Evolutionary conservation across 2,329 filamentous ascomycete genomes (phyloP).

Genomic region (Xylariaceae sp.): DNA sequence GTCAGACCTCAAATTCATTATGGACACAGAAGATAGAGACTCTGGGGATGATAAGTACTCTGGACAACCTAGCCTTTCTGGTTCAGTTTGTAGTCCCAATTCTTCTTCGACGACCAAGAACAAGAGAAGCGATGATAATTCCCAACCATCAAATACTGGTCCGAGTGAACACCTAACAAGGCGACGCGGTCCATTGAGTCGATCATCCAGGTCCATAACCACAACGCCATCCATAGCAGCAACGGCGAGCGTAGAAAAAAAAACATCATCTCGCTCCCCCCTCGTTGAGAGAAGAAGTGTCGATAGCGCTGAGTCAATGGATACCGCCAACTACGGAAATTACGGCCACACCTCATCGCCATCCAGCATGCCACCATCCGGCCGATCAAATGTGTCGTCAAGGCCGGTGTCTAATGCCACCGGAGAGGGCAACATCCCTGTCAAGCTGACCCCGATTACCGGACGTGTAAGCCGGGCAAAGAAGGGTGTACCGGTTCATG

Average conservation of each 20-base stretch:
- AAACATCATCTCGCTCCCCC: slow-evolving; percentile 37
- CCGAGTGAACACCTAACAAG: slow-evolving; percentile 45
- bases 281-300: slow-evolving; percentile 50
- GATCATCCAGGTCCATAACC: slow-evolving; percentile 41
- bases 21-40: slow-evolving; percentile 58
- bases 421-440: slow-evolving; percentile 46
- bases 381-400: slow-evolving; percentile 43
- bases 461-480: slow-evolving; percentile 63
- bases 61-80: slow-evolving; percentile 48
- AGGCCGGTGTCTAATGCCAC: slow-evolving; percentile 50
- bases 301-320: slow-evolving; percentile 58
- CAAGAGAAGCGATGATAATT: slow-evolving; percentile 50
- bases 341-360: slow-evolving; percentile 48
- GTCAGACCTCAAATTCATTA: slow-evolving; percentile 63
- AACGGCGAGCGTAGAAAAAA: slow-evolving; percentile 18
- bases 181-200: slow-evolving; percentile 45
- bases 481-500: slow-evolving; percentile 65
- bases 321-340: slow-evolving; percentile 45
- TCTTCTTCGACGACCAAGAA: slow-evolving; percentile 44
- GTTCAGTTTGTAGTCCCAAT: slow-evolving; percentile 45
- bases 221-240: slow-evolving; percentile 35
- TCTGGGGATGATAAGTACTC: slow-evolving; percentile 54
- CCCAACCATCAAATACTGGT: slow-evolving; percentile 44
- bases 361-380: slow-evolving; percentile 40
- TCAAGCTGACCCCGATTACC: slow-evolving; percentile 64